Conservation (phyloP, 75 land plant species). For the Pinus albicaulis region DNA sequence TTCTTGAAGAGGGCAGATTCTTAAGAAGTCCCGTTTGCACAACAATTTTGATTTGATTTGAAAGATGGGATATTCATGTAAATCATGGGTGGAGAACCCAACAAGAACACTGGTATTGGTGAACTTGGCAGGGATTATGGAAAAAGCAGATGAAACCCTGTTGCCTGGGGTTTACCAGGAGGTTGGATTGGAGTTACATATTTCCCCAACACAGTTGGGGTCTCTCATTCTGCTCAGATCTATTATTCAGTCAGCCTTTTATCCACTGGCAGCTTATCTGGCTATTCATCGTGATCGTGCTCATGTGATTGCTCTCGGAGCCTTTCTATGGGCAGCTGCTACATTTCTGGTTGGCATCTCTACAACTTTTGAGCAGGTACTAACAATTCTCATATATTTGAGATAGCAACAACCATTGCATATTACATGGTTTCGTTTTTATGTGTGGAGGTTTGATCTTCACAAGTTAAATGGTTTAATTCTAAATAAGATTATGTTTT, state of each 20-base stretch:
- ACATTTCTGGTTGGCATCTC: conserved; percentile 80
- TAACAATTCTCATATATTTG: too few species aligned
- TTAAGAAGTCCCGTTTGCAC: too few species aligned
- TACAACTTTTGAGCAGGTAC: conserved; percentile 67
- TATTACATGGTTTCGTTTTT: too few species aligned
- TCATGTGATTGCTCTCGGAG: conserved; percentile 75
- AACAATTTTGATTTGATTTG: too few species aligned
- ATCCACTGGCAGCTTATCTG: conserved; percentile 71
- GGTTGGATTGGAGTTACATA: conserved; percentile 67
- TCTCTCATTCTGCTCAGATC: conserved; percentile 72
- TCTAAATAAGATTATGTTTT: too few species aligned
- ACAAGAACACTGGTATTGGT: conserved; percentile 58
- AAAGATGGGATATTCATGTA: too few species aligned
- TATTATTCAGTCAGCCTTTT: conserved; percentile 66
- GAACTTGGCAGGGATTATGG: conserved; percentile 79
- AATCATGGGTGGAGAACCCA: too few species aligned
- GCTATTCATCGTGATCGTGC: conserved; percentile 58
- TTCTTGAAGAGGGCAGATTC: too few species aligned
- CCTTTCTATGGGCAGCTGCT: conserved; percentile 81
- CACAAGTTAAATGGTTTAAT: too few species aligned
- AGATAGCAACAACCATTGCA: too few species aligned
- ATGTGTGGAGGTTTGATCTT: too few species aligned
- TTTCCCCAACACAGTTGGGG: conserved; percentile 61
- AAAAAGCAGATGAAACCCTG: conserved; percentile 80
- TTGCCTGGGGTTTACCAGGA: conserved; percentile 82